Percentiles rank a stretch among this genome's conserved stretches.
phyloP scores from a whole-genome alignment of 306 rosid genomes.

The Sicyos baderoa region DNA sequence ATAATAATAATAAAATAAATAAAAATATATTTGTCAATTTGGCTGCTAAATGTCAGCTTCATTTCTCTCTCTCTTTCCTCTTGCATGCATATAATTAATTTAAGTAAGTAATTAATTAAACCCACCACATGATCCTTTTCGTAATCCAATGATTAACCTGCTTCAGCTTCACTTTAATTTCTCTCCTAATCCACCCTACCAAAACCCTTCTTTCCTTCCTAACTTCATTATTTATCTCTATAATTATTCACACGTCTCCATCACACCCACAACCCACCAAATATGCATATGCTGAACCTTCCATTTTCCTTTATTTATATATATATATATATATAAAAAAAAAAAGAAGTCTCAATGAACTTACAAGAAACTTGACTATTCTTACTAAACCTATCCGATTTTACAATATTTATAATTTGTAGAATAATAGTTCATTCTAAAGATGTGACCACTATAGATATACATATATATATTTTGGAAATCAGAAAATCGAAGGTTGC shows the following conservation, averaged over 20 bases:
- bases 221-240: slow-evolving; percentile 10
- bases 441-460: too few relatives aligned
- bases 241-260: slow-evolving; percentile 24
- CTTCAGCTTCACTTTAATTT: slow-evolving; percentile 31
- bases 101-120: background rate
- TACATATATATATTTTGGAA: too few relatives aligned
- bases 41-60: slow-evolving; percentile 14
- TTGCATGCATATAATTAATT: too few relatives aligned
- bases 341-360: too few relatives aligned
- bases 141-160: slow-evolving; percentile 36
- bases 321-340: too few relatives aligned
- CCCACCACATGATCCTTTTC: slow-evolving; percentile 8
- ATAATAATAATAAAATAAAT: background rate
- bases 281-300: slow-evolving; percentile 16
- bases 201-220: slow-evolving; percentile 30
- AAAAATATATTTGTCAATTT: background rate
- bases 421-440: too few relatives aligned
- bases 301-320: slow-evolving; percentile 23
- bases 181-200: slow-evolving; percentile 27
- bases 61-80: background rate
- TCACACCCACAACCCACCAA: slow-evolving; percentile 38
- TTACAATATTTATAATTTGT: too few relatives aligned
- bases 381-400: too few relatives aligned
- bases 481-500: too few relatives aligned
- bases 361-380: too few relatives aligned